A percentile compares a stretch with the other conserved stretches of the same genome.
Evolutionary conservation across 2,329 filamentous ascomycete genomes (phyloP).

Genomic region (Ceratocystis papillata): DNA sequence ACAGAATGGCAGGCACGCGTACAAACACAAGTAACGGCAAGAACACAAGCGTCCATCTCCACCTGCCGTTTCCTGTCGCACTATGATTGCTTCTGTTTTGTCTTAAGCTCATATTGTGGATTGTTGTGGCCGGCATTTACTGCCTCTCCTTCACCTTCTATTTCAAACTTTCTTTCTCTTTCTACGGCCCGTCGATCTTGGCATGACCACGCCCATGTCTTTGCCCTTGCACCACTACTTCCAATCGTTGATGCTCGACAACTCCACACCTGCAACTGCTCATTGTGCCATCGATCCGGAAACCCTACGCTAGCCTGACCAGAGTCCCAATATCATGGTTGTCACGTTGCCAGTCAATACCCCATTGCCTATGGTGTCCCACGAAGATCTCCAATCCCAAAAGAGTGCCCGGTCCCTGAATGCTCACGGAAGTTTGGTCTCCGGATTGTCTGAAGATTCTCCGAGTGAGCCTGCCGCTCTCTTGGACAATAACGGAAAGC

Average conservation of each 20-base stretch:
- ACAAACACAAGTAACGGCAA: background rate
- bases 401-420: background rate
- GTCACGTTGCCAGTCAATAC: background rate
- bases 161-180: background rate
- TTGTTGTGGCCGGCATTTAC: background rate
- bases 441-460: background rate
- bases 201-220: background rate
- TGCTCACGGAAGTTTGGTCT: background rate
- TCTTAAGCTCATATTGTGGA: background rate
- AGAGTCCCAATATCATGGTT: background rate
- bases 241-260: conserved; percentile 1
- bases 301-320: background rate
- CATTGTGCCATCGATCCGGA: conserved; percentile 5
- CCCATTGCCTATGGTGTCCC: conserved; percentile 7
- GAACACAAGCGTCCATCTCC: background rate
- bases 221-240: background rate
- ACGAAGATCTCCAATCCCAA: conserved; percentile 7
- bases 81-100: background rate
- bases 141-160: background rate
- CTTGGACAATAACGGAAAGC: background rate
- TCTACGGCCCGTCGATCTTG: background rate
- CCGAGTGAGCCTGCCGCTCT: background rate
- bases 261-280: background rate
- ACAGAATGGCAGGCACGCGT: background rate
- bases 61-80: background rate